A percentile compares a stretch with the other conserved stretches of the same genome.
These are phyloP conservation scores for Takashimella koratensis DNA, from an alignment of 1,284 basidiomycete genomes.

Conservation along the genomic window DNA sequence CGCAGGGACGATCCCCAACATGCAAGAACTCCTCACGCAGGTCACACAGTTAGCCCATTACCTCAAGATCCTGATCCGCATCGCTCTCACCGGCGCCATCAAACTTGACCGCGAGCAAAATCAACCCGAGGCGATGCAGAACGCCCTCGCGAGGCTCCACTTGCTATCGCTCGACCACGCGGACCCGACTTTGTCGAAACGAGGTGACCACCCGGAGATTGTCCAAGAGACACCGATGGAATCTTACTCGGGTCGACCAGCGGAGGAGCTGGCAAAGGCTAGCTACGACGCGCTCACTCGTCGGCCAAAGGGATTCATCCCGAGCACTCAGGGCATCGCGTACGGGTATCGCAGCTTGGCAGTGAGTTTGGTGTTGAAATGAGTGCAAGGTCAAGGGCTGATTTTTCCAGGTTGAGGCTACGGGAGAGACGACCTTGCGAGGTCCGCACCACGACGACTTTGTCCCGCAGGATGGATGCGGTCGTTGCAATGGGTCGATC, in stretches of 20 bases:
- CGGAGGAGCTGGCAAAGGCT: slow-evolving; percentile 38
- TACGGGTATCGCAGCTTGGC: slow-evolving; percentile 87
- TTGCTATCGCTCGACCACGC: slow-evolving; percentile 82
- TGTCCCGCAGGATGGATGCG: slow-evolving; percentile 72
- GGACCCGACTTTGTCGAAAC: slow-evolving; percentile 65
- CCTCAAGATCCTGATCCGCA: slow-evolving; percentile 97
- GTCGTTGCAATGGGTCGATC: slow-evolving; percentile 81
- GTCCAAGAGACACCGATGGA: slow-evolving; percentile 3
- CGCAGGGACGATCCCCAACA: slow-evolving; percentile 59
- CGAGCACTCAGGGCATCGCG: slow-evolving; percentile 63
- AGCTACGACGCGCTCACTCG: slow-evolving; percentile 41
- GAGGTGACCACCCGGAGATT: slow-evolving; percentile 36
- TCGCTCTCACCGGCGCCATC: slow-evolving; percentile 91
- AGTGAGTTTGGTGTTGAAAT: too few relatives aligned
- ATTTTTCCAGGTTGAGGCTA: slow-evolving; percentile 61
- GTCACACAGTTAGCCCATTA: slow-evolving; percentile 98
- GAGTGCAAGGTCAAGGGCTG: too few relatives aligned
- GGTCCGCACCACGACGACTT: slow-evolving; percentile 40
- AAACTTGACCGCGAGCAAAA: slow-evolving; percentile 89
- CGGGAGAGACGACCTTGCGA: slow-evolving; percentile 76
- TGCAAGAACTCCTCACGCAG: slow-evolving; percentile 92
- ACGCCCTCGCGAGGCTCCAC: slow-evolving; percentile 88
- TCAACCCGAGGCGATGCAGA: slow-evolving; percentile 75
- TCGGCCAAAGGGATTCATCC: slow-evolving; percentile 52
- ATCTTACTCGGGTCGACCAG: slow-evolving; percentile 16